phyloP scores from a whole-genome alignment of 768 basidiomycete genomes.

The Infundibulicybe gibba region DNA sequence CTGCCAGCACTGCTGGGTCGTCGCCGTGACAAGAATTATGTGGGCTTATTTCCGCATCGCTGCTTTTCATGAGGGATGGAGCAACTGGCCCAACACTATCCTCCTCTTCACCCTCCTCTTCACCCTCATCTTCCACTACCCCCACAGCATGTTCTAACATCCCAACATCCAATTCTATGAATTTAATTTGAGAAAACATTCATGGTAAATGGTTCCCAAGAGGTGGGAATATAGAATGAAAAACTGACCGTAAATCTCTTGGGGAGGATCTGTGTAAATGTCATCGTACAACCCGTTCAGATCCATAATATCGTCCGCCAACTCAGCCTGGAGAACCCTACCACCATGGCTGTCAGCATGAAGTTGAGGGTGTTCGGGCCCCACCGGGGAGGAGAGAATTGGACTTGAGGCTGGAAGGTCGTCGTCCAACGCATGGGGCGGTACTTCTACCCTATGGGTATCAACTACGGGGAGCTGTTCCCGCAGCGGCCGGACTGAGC shows the following conservation, averaged over 20 bases:
- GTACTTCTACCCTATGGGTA: too few species aligned
- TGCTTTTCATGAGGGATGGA: neutral
- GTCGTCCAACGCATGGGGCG: neutral
- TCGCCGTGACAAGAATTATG: too few species aligned
- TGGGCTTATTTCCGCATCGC: too few species aligned
- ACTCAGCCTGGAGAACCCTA: neutral
- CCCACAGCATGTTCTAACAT: too few species aligned
- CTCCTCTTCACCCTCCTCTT: neutral
- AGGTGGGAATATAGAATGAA: too few species aligned
- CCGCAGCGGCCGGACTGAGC: too few species aligned
- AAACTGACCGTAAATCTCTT: too few species aligned
- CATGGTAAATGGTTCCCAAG: too few species aligned
- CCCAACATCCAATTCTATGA: too few species aligned
- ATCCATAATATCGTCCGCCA: conserved; percentile 1
- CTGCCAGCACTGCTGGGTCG: too few species aligned
- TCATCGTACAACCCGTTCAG: conserved; percentile 11
- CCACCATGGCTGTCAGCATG: conserved; percentile 1
- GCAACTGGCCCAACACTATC: neutral
- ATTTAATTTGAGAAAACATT: too few species aligned
- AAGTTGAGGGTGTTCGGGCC: conserved; percentile 1
- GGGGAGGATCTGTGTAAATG: neutral
- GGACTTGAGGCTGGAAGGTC: neutral
- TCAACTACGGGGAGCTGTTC: too few species aligned
- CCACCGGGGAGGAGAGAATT: neutral
- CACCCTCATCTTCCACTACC: conserved; percentile 5